Evolutionary conservation across 1,284 basidiomycete species (phyloP), one percentile per base, ranked within the genome.

Genomic region (Xerocomus nothofagi): DNA sequence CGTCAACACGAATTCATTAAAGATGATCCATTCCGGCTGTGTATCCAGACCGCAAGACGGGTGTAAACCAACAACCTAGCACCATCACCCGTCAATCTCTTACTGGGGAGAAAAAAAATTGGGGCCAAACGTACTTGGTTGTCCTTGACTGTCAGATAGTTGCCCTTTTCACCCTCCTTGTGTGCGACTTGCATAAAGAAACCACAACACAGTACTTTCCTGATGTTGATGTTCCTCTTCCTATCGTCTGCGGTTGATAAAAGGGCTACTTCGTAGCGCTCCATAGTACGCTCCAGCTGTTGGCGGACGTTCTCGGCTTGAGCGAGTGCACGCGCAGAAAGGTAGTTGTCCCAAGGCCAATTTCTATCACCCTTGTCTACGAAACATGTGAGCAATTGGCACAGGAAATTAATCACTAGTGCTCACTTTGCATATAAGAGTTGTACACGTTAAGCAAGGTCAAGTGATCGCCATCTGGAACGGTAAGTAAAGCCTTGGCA

Each of bases 101-200:
- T 5, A 23, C 23, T 4, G n/a, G n/a, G n/a, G n/a, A 14, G 1
- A 12, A 31, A 29, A 14, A 24, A 20, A 3, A 10, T 4, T 4
- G 26, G 11, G 2, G 17, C 3, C 1, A 14, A 30, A 31, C 57
- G 4, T 57, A 81, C 85, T 74, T 95, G 93, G 63, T 95, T 93
- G 67, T 98, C 94, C 73, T 98, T 98, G 56, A 97, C 85, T 0
- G 94, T 98, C 57, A 86, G 65, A 68, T 95, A 95, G 51, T 75
- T 80, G 3, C 84, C 84, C 74, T 93, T 93, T 62, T 93, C 90
- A n/a, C 92, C 92, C 64, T 94, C 91, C 68, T 92, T 93, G 71
- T 98, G 93, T 6, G 95, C 96, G 8, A 96, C 86, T 68, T 98
- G 96, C 96, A 98, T 98, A 74, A 99, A 99, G 79, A 93, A 99